Base-by-base conservation (phyloP, 1,139 yeast species). In the Nakaseomyces glabratus region DNA sequence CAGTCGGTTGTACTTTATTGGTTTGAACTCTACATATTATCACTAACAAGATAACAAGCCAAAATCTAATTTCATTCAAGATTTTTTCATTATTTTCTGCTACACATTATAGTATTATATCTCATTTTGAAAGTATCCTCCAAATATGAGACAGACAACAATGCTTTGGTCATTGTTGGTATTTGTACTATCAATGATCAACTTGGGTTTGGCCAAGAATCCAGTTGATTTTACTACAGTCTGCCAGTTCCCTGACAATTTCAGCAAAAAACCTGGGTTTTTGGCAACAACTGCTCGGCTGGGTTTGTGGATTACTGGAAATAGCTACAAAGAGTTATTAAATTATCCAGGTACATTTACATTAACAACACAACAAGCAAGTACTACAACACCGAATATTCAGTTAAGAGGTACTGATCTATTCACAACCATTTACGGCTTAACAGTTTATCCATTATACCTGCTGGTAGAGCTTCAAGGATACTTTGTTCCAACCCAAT, bases 401-500 rank as follows among this genome's bases (percentile, higher is more conserved):
- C 21, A 26, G 17, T 4, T 8, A 10, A 11, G 21, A 19, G 21
- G 21, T n/a, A n/a, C 21, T 11, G 30, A 21, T n/a, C 18, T 20
- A 21, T 26, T 26, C 10, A 20, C 30, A 2, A 26, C 17, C 7
- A 26, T 26, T 26, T 26, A n/a, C 12, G 30, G 30, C 12, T 17
- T 21, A 4, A 25, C 28, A 25, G 57, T 47, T 37, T 2, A 21
- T 33, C 2, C 24, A 23, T 32, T 42, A 42, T 20, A 59, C 16
- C 19, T 35, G 25, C 25, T 31, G 2, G 20, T 18, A 12, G 35
- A 35, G 32, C 18, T 32, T 9, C 24, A 30, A 2, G 38, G 38
- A 31, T 35, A 35, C 24, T 35, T 35, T 13, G 20, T 28, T 6
- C 38, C 38, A 11, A 23, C 29, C 5, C 19, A 4, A 13, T 17